Conservation (phyloP, 805 yeast species). For the Lipomyces yamadae region DNA sequence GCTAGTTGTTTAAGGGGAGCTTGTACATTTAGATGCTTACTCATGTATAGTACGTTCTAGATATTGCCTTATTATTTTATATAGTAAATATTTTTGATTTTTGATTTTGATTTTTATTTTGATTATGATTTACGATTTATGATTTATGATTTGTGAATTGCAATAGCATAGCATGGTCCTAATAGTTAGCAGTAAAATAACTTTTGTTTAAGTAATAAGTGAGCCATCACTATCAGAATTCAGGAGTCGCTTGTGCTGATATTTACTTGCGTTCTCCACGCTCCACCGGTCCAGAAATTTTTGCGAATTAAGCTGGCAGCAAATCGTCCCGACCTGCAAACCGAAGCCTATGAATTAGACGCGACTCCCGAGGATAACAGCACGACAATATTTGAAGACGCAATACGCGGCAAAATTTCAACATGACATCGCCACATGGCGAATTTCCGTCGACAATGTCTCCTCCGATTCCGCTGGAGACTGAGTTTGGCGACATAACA, state of each 20-base stretch:
- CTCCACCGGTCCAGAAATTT: not conserved
- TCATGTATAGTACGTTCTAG: not conserved
- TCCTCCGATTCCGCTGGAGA: not conserved
- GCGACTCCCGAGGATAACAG: not conserved
- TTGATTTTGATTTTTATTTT: not conserved
- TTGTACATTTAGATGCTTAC: not conserved
- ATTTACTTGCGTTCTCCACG: not conserved
- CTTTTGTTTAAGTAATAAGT: not conserved
- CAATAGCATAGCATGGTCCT: not conserved
- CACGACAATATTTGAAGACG: not conserved
- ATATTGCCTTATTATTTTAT: not conserved
- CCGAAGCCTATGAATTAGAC: not conserved
- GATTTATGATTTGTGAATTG: not conserved
- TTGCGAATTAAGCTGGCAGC: not conserved
- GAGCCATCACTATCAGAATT: not conserved
- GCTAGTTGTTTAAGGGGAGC: not conserved
- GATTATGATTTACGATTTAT: not conserved
- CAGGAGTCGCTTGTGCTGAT: not conserved
- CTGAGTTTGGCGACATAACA: not conserved
- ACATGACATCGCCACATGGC: slow-evolving; percentile 10
- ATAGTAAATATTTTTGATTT: not conserved
- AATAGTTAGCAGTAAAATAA: not conserved
- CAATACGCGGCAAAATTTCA: not conserved
- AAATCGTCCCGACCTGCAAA: not conserved
- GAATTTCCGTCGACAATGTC: slow-evolving; percentile 11